Conservation (phyloP, 176 grass and related monocot species). For the Oryza officinalis region DNA sequence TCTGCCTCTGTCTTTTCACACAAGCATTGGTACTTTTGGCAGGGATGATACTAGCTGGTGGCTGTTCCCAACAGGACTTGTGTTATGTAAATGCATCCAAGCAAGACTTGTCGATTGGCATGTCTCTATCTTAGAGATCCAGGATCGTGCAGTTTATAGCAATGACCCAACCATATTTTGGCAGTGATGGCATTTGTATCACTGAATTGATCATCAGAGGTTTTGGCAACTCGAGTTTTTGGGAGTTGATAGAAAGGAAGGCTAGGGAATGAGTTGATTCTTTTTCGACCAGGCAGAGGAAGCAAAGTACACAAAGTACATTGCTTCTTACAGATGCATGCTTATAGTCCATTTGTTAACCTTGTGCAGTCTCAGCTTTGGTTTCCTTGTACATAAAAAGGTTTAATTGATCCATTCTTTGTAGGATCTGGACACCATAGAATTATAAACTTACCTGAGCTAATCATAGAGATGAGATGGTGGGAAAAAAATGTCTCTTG, state of each 20-base stretch:
- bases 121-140: slow-evolving; percentile 90
- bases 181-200: slow-evolving; percentile 51
- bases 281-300: slow-evolving; percentile 37
- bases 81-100: slow-evolving; percentile 92
- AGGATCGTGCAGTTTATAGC: slow-evolving; percentile 90
- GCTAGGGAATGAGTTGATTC: slow-evolving; percentile 9
- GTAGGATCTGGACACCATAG: slow-evolving; percentile 44
- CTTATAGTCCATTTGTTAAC: slow-evolving; percentile 25
- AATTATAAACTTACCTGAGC: slow-evolving; percentile 28
- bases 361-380: slow-evolving; percentile 48
- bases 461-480: slow-evolving; percentile 29
- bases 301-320: slow-evolving; percentile 47
- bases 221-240: slow-evolving; percentile 51
- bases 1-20: not conserved
- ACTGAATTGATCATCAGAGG: not conserved
- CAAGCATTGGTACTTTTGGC: slow-evolving; percentile 6
- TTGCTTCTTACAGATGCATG: slow-evolving; percentile 41
- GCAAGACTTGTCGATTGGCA: slow-evolving; percentile 96
- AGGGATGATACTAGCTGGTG: slow-evolving; percentile 97
- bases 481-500: not conserved
- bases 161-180: slow-evolving; percentile 79
- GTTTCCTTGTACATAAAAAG: slow-evolving; percentile 60
- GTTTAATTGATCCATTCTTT: slow-evolving; percentile 53
- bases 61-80: slow-evolving; percentile 74
- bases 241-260: slow-evolving; percentile 53